phyloP scores from a whole-genome alignment of 2,329 filamentous ascomycete genomes.

The Diaporthe caulivora region DNA sequence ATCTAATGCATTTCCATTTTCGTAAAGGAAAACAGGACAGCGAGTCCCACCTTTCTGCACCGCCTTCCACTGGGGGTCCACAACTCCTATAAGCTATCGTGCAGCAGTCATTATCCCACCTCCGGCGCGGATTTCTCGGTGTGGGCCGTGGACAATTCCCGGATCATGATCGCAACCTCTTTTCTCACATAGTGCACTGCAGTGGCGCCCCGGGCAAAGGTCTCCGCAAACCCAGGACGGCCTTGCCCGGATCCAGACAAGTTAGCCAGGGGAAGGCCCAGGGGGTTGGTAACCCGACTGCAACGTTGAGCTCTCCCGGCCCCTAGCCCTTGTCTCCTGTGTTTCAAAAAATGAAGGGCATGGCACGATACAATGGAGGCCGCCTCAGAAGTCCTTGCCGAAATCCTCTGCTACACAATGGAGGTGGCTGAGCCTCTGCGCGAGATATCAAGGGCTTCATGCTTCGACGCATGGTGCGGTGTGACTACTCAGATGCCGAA shows the following conservation, averaged over 20 bases:
- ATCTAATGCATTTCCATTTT: constrained; percentile 15
- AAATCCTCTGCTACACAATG: constrained; percentile 28
- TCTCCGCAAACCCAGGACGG: not conserved
- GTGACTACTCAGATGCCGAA: constrained; percentile 17
- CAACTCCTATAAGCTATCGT: not conserved
- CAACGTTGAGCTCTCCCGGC: constrained; percentile 7
- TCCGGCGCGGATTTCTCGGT: not conserved
- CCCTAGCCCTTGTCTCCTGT: constrained; percentile 23
- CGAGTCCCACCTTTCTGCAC: constrained; percentile 5
- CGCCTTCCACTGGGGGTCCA: not conserved
- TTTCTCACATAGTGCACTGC: not conserved
- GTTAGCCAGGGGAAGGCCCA: not conserved
- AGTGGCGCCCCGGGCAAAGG: not conserved
- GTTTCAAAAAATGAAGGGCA: not conserved
- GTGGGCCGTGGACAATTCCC: not conserved
- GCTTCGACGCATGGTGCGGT: constrained; percentile 15
- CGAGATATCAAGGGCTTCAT: constrained; percentile 19
- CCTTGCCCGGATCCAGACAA: constrained; percentile 7
- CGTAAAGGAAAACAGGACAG: not conserved
- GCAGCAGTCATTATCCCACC: not conserved
- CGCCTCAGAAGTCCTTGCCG: constrained; percentile 11
- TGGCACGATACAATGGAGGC: constrained; percentile 9
- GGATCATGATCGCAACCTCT: not conserved
- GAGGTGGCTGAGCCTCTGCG: constrained; percentile 31
- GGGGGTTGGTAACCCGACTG: not conserved